These are phyloP conservation scores for Penicillium rolfsii DNA, from an alignment of 2,329 filamentous ascomycete genomes.

Conservation along the genomic window DNA sequence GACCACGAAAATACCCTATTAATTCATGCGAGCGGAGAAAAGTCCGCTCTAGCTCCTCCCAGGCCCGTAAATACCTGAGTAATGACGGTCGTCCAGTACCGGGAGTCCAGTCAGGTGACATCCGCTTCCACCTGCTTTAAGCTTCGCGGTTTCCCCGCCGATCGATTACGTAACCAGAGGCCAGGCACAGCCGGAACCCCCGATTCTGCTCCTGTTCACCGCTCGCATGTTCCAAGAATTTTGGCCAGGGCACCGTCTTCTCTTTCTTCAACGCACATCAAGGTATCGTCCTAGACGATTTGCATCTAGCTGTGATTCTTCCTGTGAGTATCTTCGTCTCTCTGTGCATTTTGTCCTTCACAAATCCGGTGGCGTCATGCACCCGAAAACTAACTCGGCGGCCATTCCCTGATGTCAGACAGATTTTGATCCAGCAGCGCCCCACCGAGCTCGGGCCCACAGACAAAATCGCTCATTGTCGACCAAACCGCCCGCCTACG, in stretches of 20 bases:
- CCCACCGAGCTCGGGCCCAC: slow-evolving; percentile 31
- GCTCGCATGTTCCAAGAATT: slow-evolving; percentile 17
- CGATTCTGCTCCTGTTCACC: slow-evolving; percentile 19
- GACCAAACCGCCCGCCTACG: slow-evolving; percentile 21
- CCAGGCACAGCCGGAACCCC: slow-evolving; percentile 13
- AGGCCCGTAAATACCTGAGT: not conserved
- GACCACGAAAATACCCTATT: not conserved
- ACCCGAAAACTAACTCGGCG: slow-evolving; percentile 11
- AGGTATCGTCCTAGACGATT: slow-evolving; percentile 11
- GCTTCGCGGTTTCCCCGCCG: not conserved
- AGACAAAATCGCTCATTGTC: slow-evolving; percentile 33
- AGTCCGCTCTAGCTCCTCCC: not conserved
- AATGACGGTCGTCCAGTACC: not conserved
- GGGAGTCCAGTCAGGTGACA: slow-evolving; percentile 1
- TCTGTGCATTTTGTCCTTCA: not conserved
- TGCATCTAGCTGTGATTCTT: slow-evolving; percentile 1
- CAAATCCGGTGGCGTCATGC: slow-evolving; percentile 4
- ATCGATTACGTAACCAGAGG: slow-evolving; percentile 7
- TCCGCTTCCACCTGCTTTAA: not conserved
- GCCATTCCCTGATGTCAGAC: slow-evolving; percentile 28
- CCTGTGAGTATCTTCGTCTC: not conserved
- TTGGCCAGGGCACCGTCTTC: not conserved
- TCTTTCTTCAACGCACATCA: not conserved
- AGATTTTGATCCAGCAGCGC: slow-evolving; percentile 29
- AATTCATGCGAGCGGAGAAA: not conserved